Evolutionary conservation across 345 rosid genomes (phyloP), one percentile per base, ranked within the genome.

Genomic region (Boechera retrofracta): DNA sequence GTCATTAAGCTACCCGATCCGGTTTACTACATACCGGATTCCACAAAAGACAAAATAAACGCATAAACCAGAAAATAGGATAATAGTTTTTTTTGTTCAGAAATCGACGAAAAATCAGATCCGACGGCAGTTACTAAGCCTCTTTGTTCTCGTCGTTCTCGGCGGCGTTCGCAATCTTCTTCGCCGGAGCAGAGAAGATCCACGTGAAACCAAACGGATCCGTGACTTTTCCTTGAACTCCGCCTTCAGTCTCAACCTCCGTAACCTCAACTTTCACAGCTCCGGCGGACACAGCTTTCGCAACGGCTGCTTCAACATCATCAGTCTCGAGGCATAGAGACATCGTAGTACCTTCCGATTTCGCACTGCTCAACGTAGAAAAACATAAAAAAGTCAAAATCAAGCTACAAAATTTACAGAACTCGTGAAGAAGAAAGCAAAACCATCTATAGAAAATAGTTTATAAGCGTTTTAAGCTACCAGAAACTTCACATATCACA

Each of bases 131-230:
- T 44, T 42, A 7, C 1, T 77, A 87, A n/a, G 86, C 91, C 64
- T 85, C 74, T 33, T 73, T 73, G 63, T 41, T 67, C 16, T 67
- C 74, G 21, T 36, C 63, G 16, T 61, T 58, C 3, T 57, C 74
- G 10, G 55, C 11, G n/a, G 56, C n/a, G 5, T 31, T 39, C 26
- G 47, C 67, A 8, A 51, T 39, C 78, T 78, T 76, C 77, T 79
- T 79, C 45, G 75, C 78, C 2, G 94, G 83, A 35, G 91, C 64
- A 73, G 82, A 78, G 57, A 95, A 74, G 71, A 77, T 53, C 99
- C 99, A 95, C 5, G 83, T 82, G 71, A 80, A 83, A 3, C 99
- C 98, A 42, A 86, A 91, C 0, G 98, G 97, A 56, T 95, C 99
- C 83, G 86, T 88, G 5, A 92, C 82, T 82, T 85, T 88, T 0